These are phyloP conservation scores for Syzygium jambos DNA, from an alignment of 345 rosid genomes.

Conservation along the genomic window DNA sequence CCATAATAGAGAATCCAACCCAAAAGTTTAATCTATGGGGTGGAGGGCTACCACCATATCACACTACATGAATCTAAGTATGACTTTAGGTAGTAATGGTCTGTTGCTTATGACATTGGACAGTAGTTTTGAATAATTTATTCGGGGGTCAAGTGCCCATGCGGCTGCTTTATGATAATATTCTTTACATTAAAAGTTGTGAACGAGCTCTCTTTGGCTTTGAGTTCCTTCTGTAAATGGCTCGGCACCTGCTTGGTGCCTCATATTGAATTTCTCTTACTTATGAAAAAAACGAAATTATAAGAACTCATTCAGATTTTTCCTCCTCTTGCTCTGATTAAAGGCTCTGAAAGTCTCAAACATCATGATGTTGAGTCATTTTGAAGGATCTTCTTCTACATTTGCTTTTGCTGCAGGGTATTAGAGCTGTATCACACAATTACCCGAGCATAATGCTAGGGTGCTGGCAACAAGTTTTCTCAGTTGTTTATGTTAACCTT, in stretches of 20 bases:
- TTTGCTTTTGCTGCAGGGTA: conserved; percentile 38
- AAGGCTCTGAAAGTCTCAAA: neutral
- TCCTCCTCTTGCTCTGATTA: neutral
- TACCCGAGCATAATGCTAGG: conserved; percentile 53
- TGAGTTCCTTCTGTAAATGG: neutral
- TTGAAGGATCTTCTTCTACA: neutral
- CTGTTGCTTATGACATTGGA: neutral
- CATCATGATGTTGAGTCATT: neutral
- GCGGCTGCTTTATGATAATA: neutral
- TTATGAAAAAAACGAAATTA: neutral
- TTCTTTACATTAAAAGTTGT: neutral
- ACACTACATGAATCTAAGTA: neutral
- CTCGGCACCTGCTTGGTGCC: neutral
- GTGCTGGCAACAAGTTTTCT: conserved; percentile 57
- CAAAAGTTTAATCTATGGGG: neutral
- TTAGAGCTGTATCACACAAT: conserved; percentile 73
- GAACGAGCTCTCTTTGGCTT: neutral
- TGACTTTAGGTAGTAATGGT: neutral
- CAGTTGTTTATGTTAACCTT: conserved; percentile 41
- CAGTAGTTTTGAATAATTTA: neutral
- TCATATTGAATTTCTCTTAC: neutral
- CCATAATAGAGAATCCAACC: neutral
- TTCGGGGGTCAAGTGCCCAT: neutral
- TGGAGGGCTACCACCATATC: neutral
- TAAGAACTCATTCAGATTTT: neutral